Conservation (phyloP, 176 grass and related monocot species). For the Elaeis guineensis region DNA sequence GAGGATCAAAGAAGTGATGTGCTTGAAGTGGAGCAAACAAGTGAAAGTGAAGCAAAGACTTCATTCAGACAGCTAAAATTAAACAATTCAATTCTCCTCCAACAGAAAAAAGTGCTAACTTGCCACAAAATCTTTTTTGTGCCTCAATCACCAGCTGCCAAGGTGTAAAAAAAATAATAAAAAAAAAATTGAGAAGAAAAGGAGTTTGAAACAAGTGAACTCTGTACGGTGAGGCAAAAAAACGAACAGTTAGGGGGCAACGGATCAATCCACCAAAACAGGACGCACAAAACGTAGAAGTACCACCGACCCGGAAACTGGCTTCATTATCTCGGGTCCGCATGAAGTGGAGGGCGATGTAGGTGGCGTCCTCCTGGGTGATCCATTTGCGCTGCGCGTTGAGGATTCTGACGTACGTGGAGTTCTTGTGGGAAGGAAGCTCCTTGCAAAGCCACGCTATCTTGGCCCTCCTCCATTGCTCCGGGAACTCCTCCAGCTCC, state of each 20-base stretch:
- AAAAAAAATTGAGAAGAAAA: no score
- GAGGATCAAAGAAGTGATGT: no score
- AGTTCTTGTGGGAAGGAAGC: constrained; percentile 86
- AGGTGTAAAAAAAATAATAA: no score
- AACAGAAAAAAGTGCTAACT: no score
- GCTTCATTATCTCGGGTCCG: constrained; percentile 85
- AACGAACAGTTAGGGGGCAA: constrained; percentile 22
- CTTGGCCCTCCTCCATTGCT: constrained; percentile 87
- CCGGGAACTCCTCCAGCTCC: constrained; percentile 81
- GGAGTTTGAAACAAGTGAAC: not conserved
- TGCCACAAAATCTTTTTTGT: no score
- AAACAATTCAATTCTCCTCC: no score
- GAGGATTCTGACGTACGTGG: constrained; percentile 86
- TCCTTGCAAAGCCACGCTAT: constrained; percentile 99
- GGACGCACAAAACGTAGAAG: not conserved
- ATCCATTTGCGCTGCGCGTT: constrained; percentile 96
- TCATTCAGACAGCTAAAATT: no score
- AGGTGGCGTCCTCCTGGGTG: constrained; percentile 80
- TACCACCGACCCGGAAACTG: constrained; percentile 58
- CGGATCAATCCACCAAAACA: not conserved
- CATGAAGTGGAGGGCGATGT: constrained; percentile 73
- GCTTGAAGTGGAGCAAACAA: no score
- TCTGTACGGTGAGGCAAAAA: not conserved
- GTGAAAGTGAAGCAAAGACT: no score
- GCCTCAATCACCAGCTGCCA: no score